Conservation (phyloP, 306 rosid species). For the Herpetospermum pedunculosum region DNA sequence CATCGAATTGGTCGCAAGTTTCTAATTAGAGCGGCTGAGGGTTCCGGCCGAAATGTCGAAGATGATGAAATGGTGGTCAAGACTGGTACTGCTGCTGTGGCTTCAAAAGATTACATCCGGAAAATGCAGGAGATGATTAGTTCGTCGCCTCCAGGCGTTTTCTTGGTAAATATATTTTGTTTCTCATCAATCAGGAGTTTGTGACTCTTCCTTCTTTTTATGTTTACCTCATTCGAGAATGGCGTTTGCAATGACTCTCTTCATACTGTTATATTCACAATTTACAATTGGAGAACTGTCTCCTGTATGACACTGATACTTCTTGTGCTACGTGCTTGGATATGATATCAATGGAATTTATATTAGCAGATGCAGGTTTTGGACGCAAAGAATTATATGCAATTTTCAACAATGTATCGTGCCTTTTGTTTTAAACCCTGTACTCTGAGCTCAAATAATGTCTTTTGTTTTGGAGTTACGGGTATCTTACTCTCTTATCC, state of each 20-base stretch:
- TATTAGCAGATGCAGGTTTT: background rate
- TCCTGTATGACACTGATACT: background rate
- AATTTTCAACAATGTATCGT: background rate
- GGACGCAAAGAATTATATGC: background rate
- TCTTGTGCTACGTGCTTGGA: background rate
- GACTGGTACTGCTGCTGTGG: slow-evolving; percentile 3
- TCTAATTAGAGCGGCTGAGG: slow-evolving; percentile 18
- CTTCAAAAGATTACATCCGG: slow-evolving; percentile 13
- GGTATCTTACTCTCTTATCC: background rate
- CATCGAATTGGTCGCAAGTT: slow-evolving; percentile 1
- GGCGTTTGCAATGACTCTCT: background rate
- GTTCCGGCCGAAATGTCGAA: slow-evolving; percentile 10
- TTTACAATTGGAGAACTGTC: background rate
- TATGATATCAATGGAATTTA: background rate
- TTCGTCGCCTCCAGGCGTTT: slow-evolving; percentile 23
- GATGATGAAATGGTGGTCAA: slow-evolving; percentile 7
- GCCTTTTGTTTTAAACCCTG: background rate
- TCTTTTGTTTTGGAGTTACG: background rate
- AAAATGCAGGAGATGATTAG: slow-evolving; percentile 23
- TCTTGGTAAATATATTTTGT: slow-evolving; percentile 17
- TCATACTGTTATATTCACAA: background rate
- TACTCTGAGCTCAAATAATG: background rate
- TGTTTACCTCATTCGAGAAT: background rate
- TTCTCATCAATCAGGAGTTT: background rate
- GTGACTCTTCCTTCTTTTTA: background rate